Conservation (phyloP, 2,329 filamentous ascomycete species). For the Fusarium armeniacum region DNA sequence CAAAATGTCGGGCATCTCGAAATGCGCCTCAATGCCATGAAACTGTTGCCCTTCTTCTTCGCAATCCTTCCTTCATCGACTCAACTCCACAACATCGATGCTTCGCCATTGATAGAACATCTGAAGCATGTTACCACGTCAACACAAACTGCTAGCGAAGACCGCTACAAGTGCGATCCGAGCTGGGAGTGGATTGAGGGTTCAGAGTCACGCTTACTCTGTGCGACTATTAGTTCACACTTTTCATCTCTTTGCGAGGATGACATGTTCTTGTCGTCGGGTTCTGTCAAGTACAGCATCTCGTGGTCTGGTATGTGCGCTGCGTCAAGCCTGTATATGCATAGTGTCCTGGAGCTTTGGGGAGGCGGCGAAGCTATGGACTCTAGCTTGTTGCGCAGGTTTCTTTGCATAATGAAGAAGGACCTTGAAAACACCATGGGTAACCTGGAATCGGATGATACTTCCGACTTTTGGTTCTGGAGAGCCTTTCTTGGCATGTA, state of each 20-base stretch:
- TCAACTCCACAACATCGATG: constrained; percentile 35
- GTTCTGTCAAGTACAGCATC: neutral
- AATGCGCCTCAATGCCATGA: constrained; percentile 33
- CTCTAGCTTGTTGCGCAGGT: constrained; percentile 5
- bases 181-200: constrained; percentile 44
- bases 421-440: constrained; percentile 11
- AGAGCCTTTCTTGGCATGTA: constrained; percentile 35
- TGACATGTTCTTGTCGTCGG: neutral
- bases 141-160: neutral
- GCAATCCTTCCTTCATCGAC: neutral
- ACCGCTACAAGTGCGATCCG: constrained; percentile 31
- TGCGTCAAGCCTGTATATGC: constrained; percentile 34
- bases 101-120: constrained; percentile 24
- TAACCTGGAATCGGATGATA: accelerated
- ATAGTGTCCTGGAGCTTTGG: constrained; percentile 40
- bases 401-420: constrained; percentile 19
- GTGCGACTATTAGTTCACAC: constrained; percentile 34
- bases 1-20: constrained; percentile 40
- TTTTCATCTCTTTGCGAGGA: constrained; percentile 32
- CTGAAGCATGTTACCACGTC: constrained; percentile 29
- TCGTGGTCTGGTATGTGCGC: constrained; percentile 41
- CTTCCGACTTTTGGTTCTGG: constrained; percentile 41
- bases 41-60: constrained; percentile 41
- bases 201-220: constrained; percentile 38
- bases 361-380: constrained; percentile 18